Evolutionary conservation across 805 yeast genomes (phyloP).

Genomic region (Wickerhamomyces sydowiorum): DNA sequence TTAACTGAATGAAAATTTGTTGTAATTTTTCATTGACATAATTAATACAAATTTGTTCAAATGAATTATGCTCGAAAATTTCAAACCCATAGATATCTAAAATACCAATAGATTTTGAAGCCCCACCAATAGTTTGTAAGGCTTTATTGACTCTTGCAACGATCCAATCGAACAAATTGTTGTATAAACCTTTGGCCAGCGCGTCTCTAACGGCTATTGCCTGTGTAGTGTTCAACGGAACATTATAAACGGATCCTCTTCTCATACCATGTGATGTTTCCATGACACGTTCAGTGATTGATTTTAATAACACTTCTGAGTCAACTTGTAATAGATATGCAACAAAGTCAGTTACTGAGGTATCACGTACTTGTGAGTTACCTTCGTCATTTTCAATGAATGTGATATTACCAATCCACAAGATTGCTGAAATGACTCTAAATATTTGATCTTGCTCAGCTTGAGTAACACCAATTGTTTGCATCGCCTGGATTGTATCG

Average conservation of each 20-base stretch:
- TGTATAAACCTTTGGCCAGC: constrained; percentile 89
- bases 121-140: constrained; percentile 47
- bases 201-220: constrained; percentile 96
- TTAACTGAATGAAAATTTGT: constrained; percentile 93
- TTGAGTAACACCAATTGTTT: constrained; percentile 73
- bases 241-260: constrained; percentile 91
- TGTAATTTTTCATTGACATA: constrained; percentile 94
- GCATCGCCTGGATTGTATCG: constrained; percentile 85
- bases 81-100: constrained; percentile 96
- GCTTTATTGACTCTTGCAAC: constrained; percentile 86
- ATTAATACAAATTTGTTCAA: constrained; percentile 93
- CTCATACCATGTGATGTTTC: constrained; percentile 87
- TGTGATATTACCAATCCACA: constrained; percentile 93
- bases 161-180: constrained; percentile 93
- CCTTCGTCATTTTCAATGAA: constrained; percentile 86
- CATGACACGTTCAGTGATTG: constrained; percentile 75
- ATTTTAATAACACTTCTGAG: constrained; percentile 54
- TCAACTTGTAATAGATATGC: constrained; percentile 87
- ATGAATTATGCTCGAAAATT: constrained; percentile 90
- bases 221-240: constrained; percentile 86
- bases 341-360: constrained; percentile 89
- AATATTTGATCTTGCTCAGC: constrained; percentile 89
- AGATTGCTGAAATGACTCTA: constrained; percentile 72
- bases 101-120: constrained; percentile 77
- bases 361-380: constrained; percentile 74